Conservation (phyloP, 1,139 yeast genomes). For the Sugiyamaella sp. region DNA sequence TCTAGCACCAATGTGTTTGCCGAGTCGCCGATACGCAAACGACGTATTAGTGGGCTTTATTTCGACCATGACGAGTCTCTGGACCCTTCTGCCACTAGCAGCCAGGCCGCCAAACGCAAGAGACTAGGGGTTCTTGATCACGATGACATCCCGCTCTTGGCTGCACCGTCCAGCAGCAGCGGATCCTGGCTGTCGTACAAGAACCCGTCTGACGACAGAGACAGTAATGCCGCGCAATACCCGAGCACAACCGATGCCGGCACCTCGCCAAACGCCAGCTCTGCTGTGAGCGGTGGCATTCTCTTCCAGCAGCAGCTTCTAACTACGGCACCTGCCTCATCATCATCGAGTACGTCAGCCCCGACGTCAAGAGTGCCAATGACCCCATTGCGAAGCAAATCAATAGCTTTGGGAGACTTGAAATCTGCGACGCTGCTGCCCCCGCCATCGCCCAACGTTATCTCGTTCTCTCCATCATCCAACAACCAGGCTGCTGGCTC, state of each 20-base stretch:
- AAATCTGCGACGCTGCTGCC: conserved; percentile 25
- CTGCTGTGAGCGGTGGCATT: no score
- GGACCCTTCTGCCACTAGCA: conserved; percentile 14
- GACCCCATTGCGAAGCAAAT: conserved; percentile 23
- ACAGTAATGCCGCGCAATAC: no score
- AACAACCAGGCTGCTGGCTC: neutral
- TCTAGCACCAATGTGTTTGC: conserved; percentile 28
- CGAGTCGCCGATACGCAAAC: conserved; percentile 29
- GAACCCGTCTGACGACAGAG: neutral
- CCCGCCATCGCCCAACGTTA: conserved; percentile 32
- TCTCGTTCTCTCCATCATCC: conserved; percentile 9
- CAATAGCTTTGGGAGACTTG: conserved; percentile 25
- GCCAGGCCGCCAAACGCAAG: conserved; percentile 1
- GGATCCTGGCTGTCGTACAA: conserved; percentile 10
- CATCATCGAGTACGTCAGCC: neutral
- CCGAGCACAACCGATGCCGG: neutral
- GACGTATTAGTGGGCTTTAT: conserved; percentile 21
- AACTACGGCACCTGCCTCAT: neutral
- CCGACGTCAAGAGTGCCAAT: conserved; percentile 4
- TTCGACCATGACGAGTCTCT: conserved; percentile 27
- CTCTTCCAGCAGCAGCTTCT: conserved; percentile 3
- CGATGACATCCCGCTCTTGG: conserved; percentile 24
- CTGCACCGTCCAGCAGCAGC: conserved; percentile 27
- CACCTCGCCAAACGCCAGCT: neutral
- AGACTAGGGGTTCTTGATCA: conserved; percentile 19